phyloP scores from a whole-genome alignment of 2,329 filamentous ascomycete species.

The Aspergillus unguis region DNA sequence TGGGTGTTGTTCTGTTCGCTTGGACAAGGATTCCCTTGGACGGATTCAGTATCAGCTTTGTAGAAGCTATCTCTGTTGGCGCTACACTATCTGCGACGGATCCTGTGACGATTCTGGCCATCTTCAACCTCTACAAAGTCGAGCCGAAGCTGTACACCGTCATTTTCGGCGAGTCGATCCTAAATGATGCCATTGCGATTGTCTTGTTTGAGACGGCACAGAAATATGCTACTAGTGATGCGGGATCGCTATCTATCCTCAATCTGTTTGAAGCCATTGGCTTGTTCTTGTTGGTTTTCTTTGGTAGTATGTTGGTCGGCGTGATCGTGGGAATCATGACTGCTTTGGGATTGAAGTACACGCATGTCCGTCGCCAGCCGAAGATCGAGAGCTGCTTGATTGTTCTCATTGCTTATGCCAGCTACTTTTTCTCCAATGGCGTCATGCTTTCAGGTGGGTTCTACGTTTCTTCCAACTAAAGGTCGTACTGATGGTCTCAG shows the following conservation, averaged over 20 bases:
- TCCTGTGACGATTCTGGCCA: constrained; percentile 94
- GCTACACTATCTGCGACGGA: constrained; percentile 96
- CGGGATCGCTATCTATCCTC: constrained; percentile 67
- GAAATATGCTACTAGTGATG: constrained; percentile 74
- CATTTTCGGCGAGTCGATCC: constrained; percentile 96
- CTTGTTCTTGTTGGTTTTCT: constrained; percentile 94
- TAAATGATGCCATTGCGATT: constrained; percentile 98
- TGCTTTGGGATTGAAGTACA: constrained; percentile 88
- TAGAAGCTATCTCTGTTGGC: constrained; percentile 94
- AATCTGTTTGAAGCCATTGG: constrained; percentile 89
- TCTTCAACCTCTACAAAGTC: constrained; percentile 99
- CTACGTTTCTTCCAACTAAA: constrained; percentile 1
- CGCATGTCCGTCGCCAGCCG: constrained; percentile 83
- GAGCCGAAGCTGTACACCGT: constrained; percentile 98
- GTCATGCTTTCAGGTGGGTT: constrained; percentile 86
- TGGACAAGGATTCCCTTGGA: constrained; percentile 86
- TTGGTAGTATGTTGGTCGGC: constrained; percentile 86
- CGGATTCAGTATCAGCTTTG: constrained; percentile 80
- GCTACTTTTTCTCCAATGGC: constrained; percentile 96
- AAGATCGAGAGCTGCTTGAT: constrained; percentile 97
- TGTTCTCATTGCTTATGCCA: constrained; percentile 89
- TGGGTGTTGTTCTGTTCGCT: constrained; percentile 81
- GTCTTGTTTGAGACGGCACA: constrained; percentile 98
- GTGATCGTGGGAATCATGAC: constrained; percentile 82
- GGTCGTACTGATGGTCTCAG: constrained; percentile 45